These are phyloP conservation scores for Micromonas pusilla DNA, from an alignment of 139 green algal genomes.

Conservation along the genomic window DNA sequence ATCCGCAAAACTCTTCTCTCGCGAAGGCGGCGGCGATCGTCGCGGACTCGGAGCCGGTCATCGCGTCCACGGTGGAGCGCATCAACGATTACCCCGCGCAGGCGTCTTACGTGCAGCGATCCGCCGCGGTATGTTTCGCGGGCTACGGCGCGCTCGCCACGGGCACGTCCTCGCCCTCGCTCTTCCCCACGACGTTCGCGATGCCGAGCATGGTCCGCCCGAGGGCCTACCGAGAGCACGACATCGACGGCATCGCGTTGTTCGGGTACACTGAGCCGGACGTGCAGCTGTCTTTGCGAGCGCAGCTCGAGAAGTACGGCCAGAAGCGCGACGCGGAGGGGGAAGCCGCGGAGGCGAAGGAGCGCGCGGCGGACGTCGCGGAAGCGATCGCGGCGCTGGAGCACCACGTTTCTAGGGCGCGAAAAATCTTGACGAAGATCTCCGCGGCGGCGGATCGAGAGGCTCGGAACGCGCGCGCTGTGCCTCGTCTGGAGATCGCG, in stretches of 20 bases:
- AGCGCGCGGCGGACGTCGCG: neutral
- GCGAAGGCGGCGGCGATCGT: neutral
- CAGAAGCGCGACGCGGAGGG: neutral
- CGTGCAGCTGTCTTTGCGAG: neutral
- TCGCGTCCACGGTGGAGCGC: neutral
- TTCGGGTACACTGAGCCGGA: conserved; percentile 5
- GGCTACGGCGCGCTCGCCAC: neutral
- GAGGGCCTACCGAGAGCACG: neutral
- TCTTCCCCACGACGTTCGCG: neutral
- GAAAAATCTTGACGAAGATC: neutral
- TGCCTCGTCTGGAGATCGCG: neutral
- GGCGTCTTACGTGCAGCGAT: neutral
- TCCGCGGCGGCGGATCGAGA: neutral
- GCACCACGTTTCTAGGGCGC: neutral
- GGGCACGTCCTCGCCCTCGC: neutral
- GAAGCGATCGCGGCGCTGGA: neutral
- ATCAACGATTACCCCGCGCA: neutral
- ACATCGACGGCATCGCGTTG: conserved; percentile 2
- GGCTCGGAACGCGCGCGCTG: neutral
- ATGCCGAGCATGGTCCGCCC: neutral
- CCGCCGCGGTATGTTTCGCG: neutral
- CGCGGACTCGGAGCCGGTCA: neutral
- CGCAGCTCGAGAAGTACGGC: neutral
- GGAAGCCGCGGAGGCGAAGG: neutral
- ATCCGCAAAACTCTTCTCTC: neutral